These are phyloP conservation scores for Ophiostoma populinum DNA, from an alignment of 2,329 filamentous ascomycete genomes.

Conservation along the genomic window DNA sequence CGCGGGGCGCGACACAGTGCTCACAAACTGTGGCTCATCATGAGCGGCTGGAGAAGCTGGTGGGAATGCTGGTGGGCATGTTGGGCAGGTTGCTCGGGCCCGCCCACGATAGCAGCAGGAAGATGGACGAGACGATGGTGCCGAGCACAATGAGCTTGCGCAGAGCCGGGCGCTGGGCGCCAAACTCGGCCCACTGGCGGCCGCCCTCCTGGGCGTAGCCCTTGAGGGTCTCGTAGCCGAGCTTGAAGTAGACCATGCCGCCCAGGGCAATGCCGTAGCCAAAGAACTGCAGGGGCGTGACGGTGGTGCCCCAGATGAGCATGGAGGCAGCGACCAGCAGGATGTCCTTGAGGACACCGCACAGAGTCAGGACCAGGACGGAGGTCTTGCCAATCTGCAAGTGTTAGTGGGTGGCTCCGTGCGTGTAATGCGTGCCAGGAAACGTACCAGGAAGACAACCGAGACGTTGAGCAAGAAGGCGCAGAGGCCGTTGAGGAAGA, in stretches of 20 bases:
- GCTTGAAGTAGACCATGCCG: conserved; percentile 75
- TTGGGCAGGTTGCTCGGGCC: conserved; percentile 8
- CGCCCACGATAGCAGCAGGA: conserved; percentile 44
- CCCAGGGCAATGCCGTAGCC: conserved; percentile 66
- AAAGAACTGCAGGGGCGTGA: conserved; percentile 62
- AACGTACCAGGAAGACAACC: conserved; percentile 65
- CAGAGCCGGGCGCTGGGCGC: conserved; percentile 54
- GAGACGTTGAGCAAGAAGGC: conserved; percentile 74
- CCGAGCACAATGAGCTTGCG: conserved; percentile 62
- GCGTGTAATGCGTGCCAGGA: conserved; percentile 8
- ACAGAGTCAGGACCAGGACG: conserved; percentile 70
- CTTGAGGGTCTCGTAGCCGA: conserved; percentile 68
- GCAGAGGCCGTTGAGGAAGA: conserved; percentile 59
- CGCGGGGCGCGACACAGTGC: too few relatives aligned
- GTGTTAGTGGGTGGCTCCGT: not conserved
- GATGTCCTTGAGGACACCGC: conserved; percentile 77
- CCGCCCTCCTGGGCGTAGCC: conserved; percentile 55
- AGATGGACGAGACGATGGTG: conserved; percentile 42
- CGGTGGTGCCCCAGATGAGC: conserved; percentile 63
- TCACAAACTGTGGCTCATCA: not conserved
- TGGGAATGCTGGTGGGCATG: conserved; percentile 1
- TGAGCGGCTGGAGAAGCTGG: conserved; percentile 3
- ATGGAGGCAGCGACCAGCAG: conserved; percentile 66
- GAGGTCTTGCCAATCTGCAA: conserved; percentile 71
- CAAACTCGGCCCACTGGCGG: conserved; percentile 77